phyloP scores from a whole-genome alignment of 164 flowering plant species.

The Stephania cephalantha region DNA sequence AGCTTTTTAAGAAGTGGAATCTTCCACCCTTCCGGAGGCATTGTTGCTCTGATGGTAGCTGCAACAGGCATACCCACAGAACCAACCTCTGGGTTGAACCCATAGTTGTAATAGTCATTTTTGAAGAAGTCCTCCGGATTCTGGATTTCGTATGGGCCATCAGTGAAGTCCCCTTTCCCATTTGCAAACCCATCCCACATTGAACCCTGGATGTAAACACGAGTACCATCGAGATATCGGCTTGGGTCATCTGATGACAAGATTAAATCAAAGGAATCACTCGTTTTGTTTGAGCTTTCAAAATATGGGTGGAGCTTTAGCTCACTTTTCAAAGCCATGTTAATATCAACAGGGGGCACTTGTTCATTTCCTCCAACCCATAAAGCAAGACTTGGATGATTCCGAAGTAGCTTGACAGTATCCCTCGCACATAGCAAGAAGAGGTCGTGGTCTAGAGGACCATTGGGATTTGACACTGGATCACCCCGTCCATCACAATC shows the following conservation, averaged over 20 bases:
- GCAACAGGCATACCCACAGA: slow-evolving; percentile 96
- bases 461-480: slow-evolving; percentile 85
- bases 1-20: slow-evolving; percentile 70
- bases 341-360: slow-evolving; percentile 81
- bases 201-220: slow-evolving; percentile 83
- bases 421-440: slow-evolving; percentile 90
- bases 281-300: slow-evolving; percentile 15
- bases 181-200: slow-evolving; percentile 99
- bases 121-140: slow-evolving; percentile 85
- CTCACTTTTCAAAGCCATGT: slow-evolving; percentile 56
- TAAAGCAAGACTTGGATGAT: slow-evolving; percentile 94
- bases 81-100: slow-evolving; percentile 99
- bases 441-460: slow-evolving; percentile 93
- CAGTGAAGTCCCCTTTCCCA: slow-evolving; percentile 83
- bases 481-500: slow-evolving; percentile 92
- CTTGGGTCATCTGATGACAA: slow-evolving; percentile 88
- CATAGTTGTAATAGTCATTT: slow-evolving; percentile 64
- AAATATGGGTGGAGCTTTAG: slow-evolving; percentile 73
- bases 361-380: slow-evolving; percentile 99
- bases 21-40: slow-evolving; percentile 93
- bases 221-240: slow-evolving; percentile 89
- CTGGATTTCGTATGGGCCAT: slow-evolving; percentile 96
- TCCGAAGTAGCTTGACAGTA: slow-evolving; percentile 89
- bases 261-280: slow-evolving; percentile 13
- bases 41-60: slow-evolving; percentile 93